Percentiles rank a stretch among this genome's conserved stretches.
Evolutionary conservation across 768 basidiomycete genomes (phyloP).

Genomic region (Mrakia hoshinonis): DNA sequence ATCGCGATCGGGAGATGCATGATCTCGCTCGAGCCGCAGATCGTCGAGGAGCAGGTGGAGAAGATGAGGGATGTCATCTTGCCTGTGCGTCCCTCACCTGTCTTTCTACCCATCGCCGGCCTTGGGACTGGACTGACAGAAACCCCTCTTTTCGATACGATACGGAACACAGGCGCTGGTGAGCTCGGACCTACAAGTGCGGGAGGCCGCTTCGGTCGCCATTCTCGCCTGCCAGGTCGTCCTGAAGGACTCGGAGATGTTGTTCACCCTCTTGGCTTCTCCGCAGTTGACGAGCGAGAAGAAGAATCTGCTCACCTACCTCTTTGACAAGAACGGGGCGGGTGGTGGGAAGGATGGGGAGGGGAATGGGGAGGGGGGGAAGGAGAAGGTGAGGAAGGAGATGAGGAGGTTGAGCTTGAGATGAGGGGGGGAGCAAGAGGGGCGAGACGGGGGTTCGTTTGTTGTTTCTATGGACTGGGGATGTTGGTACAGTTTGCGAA

Average conservation of each 20-base stretch:
- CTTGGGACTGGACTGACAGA: no score
- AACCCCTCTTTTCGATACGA: no score
- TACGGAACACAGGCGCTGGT: neutral
- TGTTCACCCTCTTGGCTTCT: slow-evolving; percentile 57
- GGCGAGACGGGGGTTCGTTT: no score
- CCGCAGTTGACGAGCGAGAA: slow-evolving; percentile 80
- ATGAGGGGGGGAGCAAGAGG: no score
- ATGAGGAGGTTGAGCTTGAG: slow-evolving; percentile 9
- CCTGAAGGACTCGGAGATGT: slow-evolving; percentile 63
- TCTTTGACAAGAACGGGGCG: slow-evolving; percentile 49
- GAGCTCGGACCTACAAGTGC: slow-evolving; percentile 47
- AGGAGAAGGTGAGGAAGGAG: slow-evolving; percentile 19
- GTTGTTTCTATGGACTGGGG: no score
- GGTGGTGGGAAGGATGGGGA: no score
- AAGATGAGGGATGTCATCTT: slow-evolving; percentile 63
- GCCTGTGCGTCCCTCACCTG: slow-evolving; percentile 45
- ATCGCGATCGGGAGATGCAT: slow-evolving; percentile 77
- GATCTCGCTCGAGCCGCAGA: slow-evolving; percentile 66
- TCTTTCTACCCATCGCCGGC: neutral
- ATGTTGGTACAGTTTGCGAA: no score
- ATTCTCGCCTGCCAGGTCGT: slow-evolving; percentile 79
- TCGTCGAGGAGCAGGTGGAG: slow-evolving; percentile 79
- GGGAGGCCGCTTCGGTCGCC: slow-evolving; percentile 70
- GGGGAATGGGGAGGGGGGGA: slow-evolving; percentile 35
- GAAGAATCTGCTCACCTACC: slow-evolving; percentile 78